Conservation (phyloP, 2,329 filamentous ascomycete species). For the Claviceps digitariae region DNA sequence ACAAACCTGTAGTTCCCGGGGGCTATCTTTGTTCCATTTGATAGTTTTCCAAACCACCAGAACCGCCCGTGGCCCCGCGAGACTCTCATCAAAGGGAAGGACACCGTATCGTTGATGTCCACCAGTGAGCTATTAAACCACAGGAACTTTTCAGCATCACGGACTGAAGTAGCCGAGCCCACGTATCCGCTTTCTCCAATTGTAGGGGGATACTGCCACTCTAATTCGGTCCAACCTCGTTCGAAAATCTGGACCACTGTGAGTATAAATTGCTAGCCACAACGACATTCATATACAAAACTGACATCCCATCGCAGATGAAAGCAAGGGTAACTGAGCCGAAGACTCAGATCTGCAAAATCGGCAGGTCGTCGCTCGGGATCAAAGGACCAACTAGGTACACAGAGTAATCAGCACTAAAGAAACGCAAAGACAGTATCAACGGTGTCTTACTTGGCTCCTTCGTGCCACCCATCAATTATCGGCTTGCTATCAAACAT, state of each 20-base stretch:
- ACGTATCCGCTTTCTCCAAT: constrained; percentile 26
- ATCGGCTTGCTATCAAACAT: constrained; percentile 20
- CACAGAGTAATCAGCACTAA: background rate
- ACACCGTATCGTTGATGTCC: constrained; percentile 22
- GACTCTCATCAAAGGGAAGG: constrained; percentile 23
- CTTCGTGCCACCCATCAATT: constrained; percentile 9
- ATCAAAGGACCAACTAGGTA: constrained; percentile 20
- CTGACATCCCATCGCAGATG: constrained; percentile 24
- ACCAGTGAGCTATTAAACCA: constrained; percentile 3
- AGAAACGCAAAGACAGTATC: background rate
- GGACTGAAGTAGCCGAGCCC: constrained; percentile 24
- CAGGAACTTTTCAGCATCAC: constrained; percentile 1
- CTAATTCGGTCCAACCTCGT: constrained; percentile 21
- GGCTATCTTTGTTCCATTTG: constrained; percentile 26
- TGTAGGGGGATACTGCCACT: constrained; percentile 29
- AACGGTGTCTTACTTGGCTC: background rate
- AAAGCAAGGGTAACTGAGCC: constrained; percentile 19
- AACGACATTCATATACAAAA: background rate
- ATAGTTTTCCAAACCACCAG: constrained; percentile 30
- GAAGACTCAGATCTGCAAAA: constrained; percentile 17
- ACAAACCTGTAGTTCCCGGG: constrained; percentile 27
- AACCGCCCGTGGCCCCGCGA: constrained; percentile 20
- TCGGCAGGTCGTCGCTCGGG: constrained; percentile 14
- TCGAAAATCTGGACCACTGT: constrained; percentile 22
- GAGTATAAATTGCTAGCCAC: background rate